These are phyloP conservation scores for Ophiostoma pallidulum DNA, from an alignment of 2,329 filamentous ascomycete species.

Conservation along the genomic window DNA sequence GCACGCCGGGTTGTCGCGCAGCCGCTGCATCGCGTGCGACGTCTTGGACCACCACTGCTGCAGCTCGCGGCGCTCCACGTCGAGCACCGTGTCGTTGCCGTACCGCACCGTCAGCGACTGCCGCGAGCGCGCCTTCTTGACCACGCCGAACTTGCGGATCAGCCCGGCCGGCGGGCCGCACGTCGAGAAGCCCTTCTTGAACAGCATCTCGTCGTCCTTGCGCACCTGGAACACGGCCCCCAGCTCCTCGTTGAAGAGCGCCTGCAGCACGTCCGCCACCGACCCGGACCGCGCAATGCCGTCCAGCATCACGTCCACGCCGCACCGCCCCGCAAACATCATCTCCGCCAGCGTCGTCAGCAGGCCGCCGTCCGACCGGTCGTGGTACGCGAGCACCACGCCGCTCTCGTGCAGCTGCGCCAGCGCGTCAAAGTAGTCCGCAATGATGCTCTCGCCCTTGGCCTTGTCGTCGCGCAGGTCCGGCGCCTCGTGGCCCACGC, in stretches of 20 bases:
- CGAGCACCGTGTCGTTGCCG: constrained; percentile 57
- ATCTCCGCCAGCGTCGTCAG: constrained; percentile 89
- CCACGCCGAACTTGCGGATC: constrained; percentile 74
- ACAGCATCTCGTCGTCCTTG: constrained; percentile 72
- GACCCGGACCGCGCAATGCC: constrained; percentile 54
- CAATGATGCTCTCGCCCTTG: constrained; percentile 20
- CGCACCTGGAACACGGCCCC: constrained; percentile 94
- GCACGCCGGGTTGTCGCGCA: constrained; percentile 79
- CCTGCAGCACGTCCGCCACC: constrained; percentile 57
- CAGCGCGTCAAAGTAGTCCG: constrained; percentile 86
- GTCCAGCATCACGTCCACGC: constrained; percentile 77
- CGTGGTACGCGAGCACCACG: constrained; percentile 83
- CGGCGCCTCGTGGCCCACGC: constrained; percentile 74
- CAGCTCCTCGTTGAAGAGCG: constrained; percentile 92
- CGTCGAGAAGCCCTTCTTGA: constrained; percentile 83
- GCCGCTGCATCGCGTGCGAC: constrained; percentile 81
- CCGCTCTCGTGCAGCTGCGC: constrained; percentile 49
- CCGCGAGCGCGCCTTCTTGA: constrained; percentile 57
- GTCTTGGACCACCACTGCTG: constrained; percentile 86
- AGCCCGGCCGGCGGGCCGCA: constrained; percentile 74
- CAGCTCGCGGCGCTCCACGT: constrained; percentile 59
- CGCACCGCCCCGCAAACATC: constrained; percentile 94
- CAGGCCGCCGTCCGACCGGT: constrained; percentile 85
- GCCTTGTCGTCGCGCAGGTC: constrained; percentile 61
- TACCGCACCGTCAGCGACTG: constrained; percentile 71